Conservation (phyloP, 352 stramenopile genomes). For the Globisporangium barbulae region DNA sequence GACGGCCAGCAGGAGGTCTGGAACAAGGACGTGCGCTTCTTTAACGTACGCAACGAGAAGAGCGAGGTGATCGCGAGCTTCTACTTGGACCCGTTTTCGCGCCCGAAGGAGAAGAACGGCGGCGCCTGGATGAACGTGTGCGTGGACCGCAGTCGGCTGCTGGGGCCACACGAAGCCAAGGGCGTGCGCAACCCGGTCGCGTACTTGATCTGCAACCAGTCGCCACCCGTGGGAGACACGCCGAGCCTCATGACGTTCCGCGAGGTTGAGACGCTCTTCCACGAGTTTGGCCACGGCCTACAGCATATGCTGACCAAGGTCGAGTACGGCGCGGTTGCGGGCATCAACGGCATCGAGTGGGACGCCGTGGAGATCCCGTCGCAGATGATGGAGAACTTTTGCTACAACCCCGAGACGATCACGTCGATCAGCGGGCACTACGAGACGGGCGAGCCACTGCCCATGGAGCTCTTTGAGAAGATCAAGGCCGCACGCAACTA, state of each 20-base stretch:
- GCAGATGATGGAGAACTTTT: constrained; percentile 99
- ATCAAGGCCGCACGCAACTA: constrained; percentile 94
- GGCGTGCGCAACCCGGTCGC: constrained; percentile 90
- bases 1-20: constrained; percentile 79
- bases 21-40: constrained; percentile 96
- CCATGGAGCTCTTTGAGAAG: constrained; percentile 95
- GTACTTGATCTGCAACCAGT: constrained; percentile 98
- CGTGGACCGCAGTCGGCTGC: constrained; percentile 90
- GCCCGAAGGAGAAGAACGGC: constrained; percentile 96
- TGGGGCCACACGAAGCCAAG: constrained; percentile 55
- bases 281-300: constrained; percentile 96
- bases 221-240: constrained; percentile 88
- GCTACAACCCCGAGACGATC: constrained; percentile 92
- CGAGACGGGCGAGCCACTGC: constrained; percentile 88
- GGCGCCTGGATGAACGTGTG: constrained; percentile 98
- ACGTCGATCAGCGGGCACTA: constrained; percentile 80
- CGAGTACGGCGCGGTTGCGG: constrained; percentile 93
- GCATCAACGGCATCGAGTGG: constrained; percentile 98
- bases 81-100: constrained; percentile 96
- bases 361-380: constrained; percentile 97
- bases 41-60: constrained; percentile 88
- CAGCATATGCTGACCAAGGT: constrained; percentile 99
- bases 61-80: constrained; percentile 92
- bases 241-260: constrained; percentile 98
- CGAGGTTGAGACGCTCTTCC: constrained; percentile 96